These are phyloP conservation scores for Aureobasidium uvarum DNA, from an alignment of 2,329 filamentous ascomycete genomes.

Conservation along the genomic window DNA sequence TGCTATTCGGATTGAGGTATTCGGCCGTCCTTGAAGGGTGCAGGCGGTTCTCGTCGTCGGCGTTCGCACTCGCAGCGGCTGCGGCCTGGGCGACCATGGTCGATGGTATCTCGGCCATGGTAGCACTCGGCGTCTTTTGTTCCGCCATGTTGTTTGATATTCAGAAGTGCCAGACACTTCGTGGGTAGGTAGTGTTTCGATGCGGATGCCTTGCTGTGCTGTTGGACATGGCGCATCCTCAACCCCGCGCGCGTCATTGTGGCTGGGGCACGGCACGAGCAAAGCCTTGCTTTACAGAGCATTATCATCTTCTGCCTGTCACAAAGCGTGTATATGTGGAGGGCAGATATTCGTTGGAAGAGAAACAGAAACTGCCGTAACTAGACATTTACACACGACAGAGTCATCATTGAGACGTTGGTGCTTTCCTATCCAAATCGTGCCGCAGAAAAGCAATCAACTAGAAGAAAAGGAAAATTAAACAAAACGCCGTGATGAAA, in stretches of 20 bases:
- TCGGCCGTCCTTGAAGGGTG: slow-evolving; percentile 4
- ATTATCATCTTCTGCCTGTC: neutral
- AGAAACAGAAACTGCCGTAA: neutral
- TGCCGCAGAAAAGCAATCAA: neutral
- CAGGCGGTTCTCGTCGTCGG: slow-evolving; percentile 8
- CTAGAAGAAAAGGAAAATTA: neutral
- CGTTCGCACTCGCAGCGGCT: slow-evolving; percentile 25
- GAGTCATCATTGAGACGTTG: neutral
- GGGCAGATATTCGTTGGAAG: neutral
- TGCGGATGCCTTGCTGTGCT: neutral
- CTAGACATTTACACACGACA: slow-evolving; percentile 1
- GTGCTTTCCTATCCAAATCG: neutral
- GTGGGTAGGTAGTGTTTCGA: neutral
- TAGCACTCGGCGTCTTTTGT: slow-evolving; percentile 23
- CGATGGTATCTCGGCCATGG: slow-evolving; percentile 22
- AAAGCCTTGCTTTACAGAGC: neutral
- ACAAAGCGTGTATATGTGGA: neutral
- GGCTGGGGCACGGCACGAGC: neutral
- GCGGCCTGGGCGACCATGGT: slow-evolving; percentile 27
- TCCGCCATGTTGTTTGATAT: neutral
- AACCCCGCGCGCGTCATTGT: slow-evolving; percentile 11
- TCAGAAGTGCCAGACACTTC: neutral
- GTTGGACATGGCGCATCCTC: neutral
- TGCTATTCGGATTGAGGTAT: neutral
- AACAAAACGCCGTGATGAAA: slow-evolving; percentile 16